Conservation (phyloP, 176 grass and related monocot species). For the Dactylis glomerata region DNA sequence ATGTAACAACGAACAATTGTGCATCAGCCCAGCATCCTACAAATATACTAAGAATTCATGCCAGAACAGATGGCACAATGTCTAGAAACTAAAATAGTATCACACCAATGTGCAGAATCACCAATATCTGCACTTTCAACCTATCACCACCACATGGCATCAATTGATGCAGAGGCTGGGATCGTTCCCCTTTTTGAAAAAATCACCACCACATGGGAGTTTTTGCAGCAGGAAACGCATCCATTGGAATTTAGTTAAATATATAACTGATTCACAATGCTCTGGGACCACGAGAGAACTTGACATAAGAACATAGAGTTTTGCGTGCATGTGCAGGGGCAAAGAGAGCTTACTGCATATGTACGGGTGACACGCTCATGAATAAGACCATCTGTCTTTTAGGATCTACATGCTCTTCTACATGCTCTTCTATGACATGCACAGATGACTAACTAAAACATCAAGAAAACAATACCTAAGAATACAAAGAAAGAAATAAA, state of each 20-base stretch:
- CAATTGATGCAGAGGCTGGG: too few relatives aligned
- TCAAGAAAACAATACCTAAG: too few relatives aligned
- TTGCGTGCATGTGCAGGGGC: not conserved
- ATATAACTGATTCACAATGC: not conserved
- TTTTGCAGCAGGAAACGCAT: not conserved
- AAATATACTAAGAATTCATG: not conserved
- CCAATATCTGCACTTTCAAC: not conserved
- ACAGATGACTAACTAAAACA: too few relatives aligned
- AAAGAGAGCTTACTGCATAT: slow-evolving; percentile 61
- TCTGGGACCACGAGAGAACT: not conserved
- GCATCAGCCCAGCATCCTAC: not conserved
- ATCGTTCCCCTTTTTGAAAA: too few relatives aligned
- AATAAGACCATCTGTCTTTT: slow-evolving; percentile 72
- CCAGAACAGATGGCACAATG: not conserved
- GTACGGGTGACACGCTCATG: slow-evolving; percentile 83
- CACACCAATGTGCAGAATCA: not conserved
- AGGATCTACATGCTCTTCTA: slow-evolving; percentile 64
- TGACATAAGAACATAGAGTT: not conserved
- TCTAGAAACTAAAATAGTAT: not conserved
- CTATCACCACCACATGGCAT: too few relatives aligned
- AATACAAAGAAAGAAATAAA: too few relatives aligned
- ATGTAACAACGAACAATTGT: slow-evolving; percentile 37
- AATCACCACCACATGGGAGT: too few relatives aligned
- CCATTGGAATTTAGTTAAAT: not conserved
- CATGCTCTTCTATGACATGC: too few relatives aligned